Conservation (phyloP, 139 green algal species). For the Desmodesmus armatus region DNA sequence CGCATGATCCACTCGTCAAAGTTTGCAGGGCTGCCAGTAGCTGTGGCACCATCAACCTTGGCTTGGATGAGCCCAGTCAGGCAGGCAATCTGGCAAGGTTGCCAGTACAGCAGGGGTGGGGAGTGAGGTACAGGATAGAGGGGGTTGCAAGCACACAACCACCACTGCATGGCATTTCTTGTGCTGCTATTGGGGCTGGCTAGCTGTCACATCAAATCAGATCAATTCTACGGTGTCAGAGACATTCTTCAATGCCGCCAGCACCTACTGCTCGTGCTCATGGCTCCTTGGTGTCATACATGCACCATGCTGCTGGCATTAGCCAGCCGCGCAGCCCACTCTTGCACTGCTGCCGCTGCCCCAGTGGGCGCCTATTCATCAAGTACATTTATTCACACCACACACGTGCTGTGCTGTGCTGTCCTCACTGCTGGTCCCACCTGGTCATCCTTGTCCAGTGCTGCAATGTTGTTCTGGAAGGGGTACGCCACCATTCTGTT, state of each 20-base stretch:
- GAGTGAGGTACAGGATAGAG: no score
- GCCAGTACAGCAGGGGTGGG: no score
- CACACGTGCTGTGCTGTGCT: not conserved
- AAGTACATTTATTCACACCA: no score
- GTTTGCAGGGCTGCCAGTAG: constrained; percentile 77
- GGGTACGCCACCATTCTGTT: constrained; percentile 91
- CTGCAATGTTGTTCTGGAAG: constrained; percentile 94
- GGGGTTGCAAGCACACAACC: no score
- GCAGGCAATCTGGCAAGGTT: constrained; percentile 86
- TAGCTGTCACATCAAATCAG: no score
- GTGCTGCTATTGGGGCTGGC: no score
- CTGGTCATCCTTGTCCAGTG: constrained; percentile 88
- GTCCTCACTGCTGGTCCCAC: constrained; percentile 44
- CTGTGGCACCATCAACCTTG: constrained; percentile 79
- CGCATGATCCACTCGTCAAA: constrained; percentile 97
- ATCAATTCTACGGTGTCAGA: no score
- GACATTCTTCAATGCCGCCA: not conserved
- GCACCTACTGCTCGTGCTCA: not conserved
- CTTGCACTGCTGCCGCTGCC: not conserved
- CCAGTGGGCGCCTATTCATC: not conserved
- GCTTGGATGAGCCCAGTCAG: constrained; percentile 88
- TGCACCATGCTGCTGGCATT: not conserved
- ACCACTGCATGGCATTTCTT: no score
- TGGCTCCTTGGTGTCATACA: no score
- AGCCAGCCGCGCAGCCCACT: no score